Evolutionary conservation across 2,329 filamentous ascomycete species (phyloP).

Genomic region (Tolypocladium album): DNA sequence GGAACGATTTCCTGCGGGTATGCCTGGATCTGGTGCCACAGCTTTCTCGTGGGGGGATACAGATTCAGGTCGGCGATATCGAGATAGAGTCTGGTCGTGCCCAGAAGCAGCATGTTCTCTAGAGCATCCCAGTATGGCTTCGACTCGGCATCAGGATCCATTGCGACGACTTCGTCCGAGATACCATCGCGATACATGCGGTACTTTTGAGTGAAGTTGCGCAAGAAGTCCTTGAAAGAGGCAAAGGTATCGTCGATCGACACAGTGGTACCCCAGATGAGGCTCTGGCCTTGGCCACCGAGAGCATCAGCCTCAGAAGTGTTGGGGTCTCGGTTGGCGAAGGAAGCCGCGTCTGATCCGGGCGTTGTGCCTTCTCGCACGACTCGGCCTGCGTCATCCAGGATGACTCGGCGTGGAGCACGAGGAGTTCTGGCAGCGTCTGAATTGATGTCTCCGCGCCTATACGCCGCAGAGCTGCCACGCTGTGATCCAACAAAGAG

Average conservation of each 20-base stretch:
- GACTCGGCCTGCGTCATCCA: conserved; percentile 49
- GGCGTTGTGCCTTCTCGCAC: conserved; percentile 39
- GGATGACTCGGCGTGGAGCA: conserved; percentile 41
- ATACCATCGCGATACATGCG: conserved; percentile 85
- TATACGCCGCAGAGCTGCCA: conserved; percentile 39
- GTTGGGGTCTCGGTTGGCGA: conserved; percentile 58
- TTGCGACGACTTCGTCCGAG: conserved; percentile 61
- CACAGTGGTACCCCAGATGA: conserved; percentile 97
- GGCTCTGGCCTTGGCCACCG: conserved; percentile 68
- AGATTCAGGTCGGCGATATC: conserved; percentile 83
- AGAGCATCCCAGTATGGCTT: conserved; percentile 79
- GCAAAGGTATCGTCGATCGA: conserved; percentile 83
- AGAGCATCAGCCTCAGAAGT: conserved; percentile 87
- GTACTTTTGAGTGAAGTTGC: conserved; percentile 88
- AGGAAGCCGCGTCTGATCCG: conserved; percentile 49
- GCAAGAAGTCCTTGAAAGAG: conserved; percentile 83
- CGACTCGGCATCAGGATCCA: conserved; percentile 59
- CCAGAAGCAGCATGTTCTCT: conserved; percentile 83
- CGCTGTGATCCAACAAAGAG: conserved; percentile 65
- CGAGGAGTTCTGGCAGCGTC: conserved; percentile 53
- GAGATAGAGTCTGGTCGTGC: conserved; percentile 74
- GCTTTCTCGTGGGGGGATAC: conserved; percentile 83
- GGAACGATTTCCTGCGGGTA: conserved; percentile 96
- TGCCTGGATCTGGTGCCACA: conserved; percentile 90
- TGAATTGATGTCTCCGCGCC: conserved; percentile 80